phyloP scores from a whole-genome alignment of 2,329 filamentous ascomycete species.

The Nigrospora sphaerica region DNA sequence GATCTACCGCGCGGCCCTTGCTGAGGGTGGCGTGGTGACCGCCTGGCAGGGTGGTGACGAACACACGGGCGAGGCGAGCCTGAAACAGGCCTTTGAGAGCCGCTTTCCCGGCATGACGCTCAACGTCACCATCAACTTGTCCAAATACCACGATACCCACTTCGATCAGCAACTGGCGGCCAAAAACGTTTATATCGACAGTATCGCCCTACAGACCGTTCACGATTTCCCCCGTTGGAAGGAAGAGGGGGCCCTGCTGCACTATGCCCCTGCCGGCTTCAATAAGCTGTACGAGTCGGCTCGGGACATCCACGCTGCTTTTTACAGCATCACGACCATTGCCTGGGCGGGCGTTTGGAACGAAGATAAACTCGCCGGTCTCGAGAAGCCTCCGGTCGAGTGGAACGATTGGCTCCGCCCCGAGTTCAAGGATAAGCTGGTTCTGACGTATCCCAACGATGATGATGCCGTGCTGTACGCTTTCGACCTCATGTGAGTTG shows the following conservation, averaged over 20 bases:
- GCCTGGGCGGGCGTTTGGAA: constrained; percentile 30
- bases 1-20: constrained; percentile 40
- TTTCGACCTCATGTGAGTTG: constrained; percentile 38
- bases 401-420: constrained; percentile 38
- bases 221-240: constrained; percentile 47
- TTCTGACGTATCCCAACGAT: constrained; percentile 50
- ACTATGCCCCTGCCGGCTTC: constrained; percentile 41
- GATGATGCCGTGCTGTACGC: constrained; percentile 48
- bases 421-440: constrained; percentile 45
- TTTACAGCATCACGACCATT: constrained; percentile 31
- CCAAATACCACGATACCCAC: constrained; percentile 44
- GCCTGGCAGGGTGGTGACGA: constrained; percentile 44
- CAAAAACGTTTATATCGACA: constrained; percentile 34
- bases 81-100: constrained; percentile 36
- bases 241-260: constrained; percentile 33
- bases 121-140: constrained; percentile 48
- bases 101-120: constrained; percentile 42
- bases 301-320: constrained; percentile 34
- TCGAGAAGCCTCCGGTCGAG: constrained; percentile 22
- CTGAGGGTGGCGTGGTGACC: constrained; percentile 37
- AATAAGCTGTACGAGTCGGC: constrained; percentile 32
- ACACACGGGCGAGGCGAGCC: constrained; percentile 24
- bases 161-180: constrained; percentile 37
- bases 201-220: constrained; percentile 40
- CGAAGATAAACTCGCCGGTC: constrained; percentile 24